A percentile compares a stretch with the other conserved stretches of the same genome.
Conservation (phyloP, 257 asterid genomes). For the Solanum chmielewskii region DNA sequence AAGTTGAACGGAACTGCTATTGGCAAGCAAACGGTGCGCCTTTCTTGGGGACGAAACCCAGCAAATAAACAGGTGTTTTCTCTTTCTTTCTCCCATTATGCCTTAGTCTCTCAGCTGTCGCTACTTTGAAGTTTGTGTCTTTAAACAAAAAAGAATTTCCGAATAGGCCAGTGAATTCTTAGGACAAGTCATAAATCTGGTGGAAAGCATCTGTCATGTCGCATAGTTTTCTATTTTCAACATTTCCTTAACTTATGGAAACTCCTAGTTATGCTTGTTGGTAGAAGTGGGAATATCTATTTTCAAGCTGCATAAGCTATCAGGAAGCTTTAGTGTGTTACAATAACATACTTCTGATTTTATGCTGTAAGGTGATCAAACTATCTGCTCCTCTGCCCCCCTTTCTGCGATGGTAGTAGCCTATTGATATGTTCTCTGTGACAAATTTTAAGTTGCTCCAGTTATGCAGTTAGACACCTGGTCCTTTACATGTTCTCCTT, state of each 20-base stretch:
- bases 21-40: constrained; percentile 38
- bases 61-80: constrained; percentile 29
- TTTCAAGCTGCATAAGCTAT: neutral
- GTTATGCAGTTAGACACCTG: neutral
- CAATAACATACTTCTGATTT: neutral
- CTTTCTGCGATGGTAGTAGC: neutral
- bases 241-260: neutral
- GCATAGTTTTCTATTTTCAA: neutral
- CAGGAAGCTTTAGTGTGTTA: neutral
- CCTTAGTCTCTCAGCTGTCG: neutral
- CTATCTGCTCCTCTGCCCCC: neutral
- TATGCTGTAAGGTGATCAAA: neutral
- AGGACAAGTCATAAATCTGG: neutral
- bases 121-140: neutral
- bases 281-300: neutral
- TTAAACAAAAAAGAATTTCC: neutral
- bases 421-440: neutral
- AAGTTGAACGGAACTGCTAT: constrained; percentile 27
- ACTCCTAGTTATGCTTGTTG: neutral
- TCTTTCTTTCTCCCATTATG: neutral
- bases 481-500: neutral
- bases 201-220: neutral
- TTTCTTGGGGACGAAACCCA: constrained; percentile 45
- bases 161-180: neutral
- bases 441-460: neutral